Conservation (phyloP, 2,329 filamentous ascomycete genomes). For the Aspergillus novofumigatus region DNA sequence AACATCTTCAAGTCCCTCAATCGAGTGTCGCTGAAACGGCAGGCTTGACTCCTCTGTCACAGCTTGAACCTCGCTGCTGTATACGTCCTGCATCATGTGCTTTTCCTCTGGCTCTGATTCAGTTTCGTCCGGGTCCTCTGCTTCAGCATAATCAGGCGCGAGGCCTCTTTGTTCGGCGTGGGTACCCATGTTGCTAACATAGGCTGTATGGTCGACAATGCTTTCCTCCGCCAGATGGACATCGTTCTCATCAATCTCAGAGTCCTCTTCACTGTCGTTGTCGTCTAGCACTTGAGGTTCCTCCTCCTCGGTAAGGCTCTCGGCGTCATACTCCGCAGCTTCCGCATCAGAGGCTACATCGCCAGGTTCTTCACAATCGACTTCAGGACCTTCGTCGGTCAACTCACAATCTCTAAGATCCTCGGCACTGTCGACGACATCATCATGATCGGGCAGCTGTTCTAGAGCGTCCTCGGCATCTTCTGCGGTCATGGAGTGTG, state of each 20-base stretch:
- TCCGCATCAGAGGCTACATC: background rate
- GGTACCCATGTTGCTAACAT: background rate
- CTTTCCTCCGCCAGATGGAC: background rate
- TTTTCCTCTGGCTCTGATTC: background rate
- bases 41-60: background rate
- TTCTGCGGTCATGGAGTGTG: background rate
- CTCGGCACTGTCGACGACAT: background rate
- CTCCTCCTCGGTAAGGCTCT: background rate
- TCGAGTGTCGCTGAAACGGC: background rate
- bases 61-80: background rate
- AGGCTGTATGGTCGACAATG: background rate
- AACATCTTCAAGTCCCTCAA: conserved; percentile 16
- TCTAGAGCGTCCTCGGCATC: background rate
- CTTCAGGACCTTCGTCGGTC: conserved; percentile 14
- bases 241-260: background rate
- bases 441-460: background rate
- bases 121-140: background rate
- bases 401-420: background rate
- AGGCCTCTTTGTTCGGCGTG: background rate
- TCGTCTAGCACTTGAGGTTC: background rate
- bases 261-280: background rate
- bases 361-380: conserved; percentile 6
- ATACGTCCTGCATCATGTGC: background rate
- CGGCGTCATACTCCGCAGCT: background rate
- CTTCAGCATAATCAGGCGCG: background rate